A percentile compares a stretch with the other conserved stretches of the same genome.
These are phyloP conservation scores for Penicillium sp. DNA, from an alignment of 2,329 filamentous ascomycete species.

Conservation along the genomic window DNA sequence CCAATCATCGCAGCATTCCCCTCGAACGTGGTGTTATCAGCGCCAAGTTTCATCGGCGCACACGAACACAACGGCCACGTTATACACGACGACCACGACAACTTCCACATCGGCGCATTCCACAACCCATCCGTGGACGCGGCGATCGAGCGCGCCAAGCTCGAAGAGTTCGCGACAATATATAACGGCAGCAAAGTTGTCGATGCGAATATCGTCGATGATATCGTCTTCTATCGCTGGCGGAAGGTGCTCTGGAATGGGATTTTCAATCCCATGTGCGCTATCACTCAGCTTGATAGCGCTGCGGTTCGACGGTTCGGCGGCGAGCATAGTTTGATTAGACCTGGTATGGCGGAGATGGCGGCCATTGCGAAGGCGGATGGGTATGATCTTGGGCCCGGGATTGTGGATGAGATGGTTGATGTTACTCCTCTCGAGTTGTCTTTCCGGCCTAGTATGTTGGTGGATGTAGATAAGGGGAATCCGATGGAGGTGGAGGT, in stretches of 20 bases:
- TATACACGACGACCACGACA: conserved; percentile 55
- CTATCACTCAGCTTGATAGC: conserved; percentile 54
- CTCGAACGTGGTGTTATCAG: conserved; percentile 53
- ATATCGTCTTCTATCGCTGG: conserved; percentile 33
- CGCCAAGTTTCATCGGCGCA: conserved; percentile 55
- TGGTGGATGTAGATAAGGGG: conserved; percentile 17
- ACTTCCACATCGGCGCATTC: conserved; percentile 54
- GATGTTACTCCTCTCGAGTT: conserved; percentile 11
- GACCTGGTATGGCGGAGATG: conserved; percentile 52
- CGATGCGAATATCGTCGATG: conserved; percentile 39
- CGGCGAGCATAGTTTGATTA: conserved; percentile 43
- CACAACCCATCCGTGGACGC: conserved; percentile 25
- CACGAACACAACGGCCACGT: conserved; percentile 53
- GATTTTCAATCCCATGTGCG: conserved; percentile 54
- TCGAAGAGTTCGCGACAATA: conserved; percentile 47
- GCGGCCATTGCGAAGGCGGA: conserved; percentile 15
- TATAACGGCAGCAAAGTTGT: conserved; percentile 52
- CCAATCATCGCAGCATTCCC: conserved; percentile 55
- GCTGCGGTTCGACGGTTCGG: conserved; percentile 48
- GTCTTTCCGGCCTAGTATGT: conserved; percentile 17
- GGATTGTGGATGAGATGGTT: conserved; percentile 14
- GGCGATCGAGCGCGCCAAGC: not conserved
- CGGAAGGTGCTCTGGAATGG: conserved; percentile 52
- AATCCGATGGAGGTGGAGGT: conserved; percentile 19
- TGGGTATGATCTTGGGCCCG: conserved; percentile 13